Evolutionary conservation across 441 rosid species (phyloP), one percentile per base, ranked within the genome.

Genomic region (Melastoma candidum): DNA sequence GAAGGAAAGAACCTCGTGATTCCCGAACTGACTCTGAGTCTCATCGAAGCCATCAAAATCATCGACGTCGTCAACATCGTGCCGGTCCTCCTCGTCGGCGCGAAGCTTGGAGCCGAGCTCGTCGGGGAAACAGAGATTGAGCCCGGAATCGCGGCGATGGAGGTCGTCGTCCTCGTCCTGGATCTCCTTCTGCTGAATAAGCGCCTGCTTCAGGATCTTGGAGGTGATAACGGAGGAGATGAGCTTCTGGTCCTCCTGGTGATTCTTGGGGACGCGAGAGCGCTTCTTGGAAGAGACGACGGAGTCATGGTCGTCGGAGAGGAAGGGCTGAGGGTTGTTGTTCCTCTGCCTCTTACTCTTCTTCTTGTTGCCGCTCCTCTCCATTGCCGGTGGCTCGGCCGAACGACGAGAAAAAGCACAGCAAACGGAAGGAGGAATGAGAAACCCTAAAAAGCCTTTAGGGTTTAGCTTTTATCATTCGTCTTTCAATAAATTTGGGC

Each of bases 181-280:
- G 29, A 87, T 63, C 72, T 90, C 98, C 66, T 68, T 85, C 71
- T 80, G 93, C 69, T 87, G 98, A 43, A 78, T 69, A 64, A 85
- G 70, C 0, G 96, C 96, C 68, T 76, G 85, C 63, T 85, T 90
- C 73, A 90, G 58, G 54, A 90, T 90, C 76, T 87, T 87, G 12
- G 88, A 76, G 69, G 88, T 90, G 49, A 85, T 77, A 32, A 82
- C 79, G 14, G 87, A 71, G 0, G 85, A 77, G 41, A 90, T 77
- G 73, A 76, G 58, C 95, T 78, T 74, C 46, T 69, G 81, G 43
- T 69, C 75, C 43, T 69, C 55, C 54, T 85, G 93, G 70, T 90
- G 95, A 52, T 58, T 77, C 63, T 81, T 83, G 47, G 78, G 61
- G 58, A 71, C 78, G 49, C 83, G 85, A 58, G 86, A 71, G 48